A percentile compares a stretch with the other conserved stretches of the same genome.
These are phyloP conservation scores for Mycena olivaceomarginata DNA, from an alignment of 768 basidiomycete species.

Conservation along the genomic window DNA sequence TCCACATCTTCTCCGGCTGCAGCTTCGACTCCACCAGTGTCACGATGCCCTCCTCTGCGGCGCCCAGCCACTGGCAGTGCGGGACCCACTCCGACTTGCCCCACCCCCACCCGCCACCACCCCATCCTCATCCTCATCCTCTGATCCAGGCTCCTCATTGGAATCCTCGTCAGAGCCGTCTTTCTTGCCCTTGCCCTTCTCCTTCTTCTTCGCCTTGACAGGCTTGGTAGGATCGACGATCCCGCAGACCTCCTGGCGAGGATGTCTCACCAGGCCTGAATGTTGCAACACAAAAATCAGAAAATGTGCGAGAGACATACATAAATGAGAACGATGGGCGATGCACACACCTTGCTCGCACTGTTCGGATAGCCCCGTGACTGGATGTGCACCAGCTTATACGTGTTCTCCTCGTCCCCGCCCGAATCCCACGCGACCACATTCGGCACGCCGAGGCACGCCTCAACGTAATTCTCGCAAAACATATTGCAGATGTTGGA, in stretches of 20 bases:
- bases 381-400: slow-evolving; percentile 30
- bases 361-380: slow-evolving; percentile 10
- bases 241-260: slow-evolving; percentile 40
- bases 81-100: slow-evolving; percentile 89
- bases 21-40: slow-evolving; percentile 91
- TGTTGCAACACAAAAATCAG: no score
- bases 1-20: slow-evolving; percentile 91
- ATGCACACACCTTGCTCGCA: slow-evolving; percentile 7
- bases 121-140: not conserved
- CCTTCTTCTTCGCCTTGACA: no score
- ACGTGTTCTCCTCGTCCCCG: not conserved
- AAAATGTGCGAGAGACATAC: not conserved
- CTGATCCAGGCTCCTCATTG: no score
- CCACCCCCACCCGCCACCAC: no score
- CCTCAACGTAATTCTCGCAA: slow-evolving; percentile 28
- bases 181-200: slow-evolving; percentile 20
- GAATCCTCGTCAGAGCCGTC: slow-evolving; percentile 7
- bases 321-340: no score
- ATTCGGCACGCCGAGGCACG: slow-evolving; percentile 17
- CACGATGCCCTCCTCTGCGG: slow-evolving; percentile 87
- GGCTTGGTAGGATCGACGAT: slow-evolving; percentile 36
- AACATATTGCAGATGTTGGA: slow-evolving; percentile 36
- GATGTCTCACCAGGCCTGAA: slow-evolving; percentile 47
- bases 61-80: no score
- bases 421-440: slow-evolving; percentile 25